These are phyloP conservation scores for Rhizopogon sp. DNA, from an alignment of 768 basidiomycete genomes.

Conservation along the genomic window DNA sequence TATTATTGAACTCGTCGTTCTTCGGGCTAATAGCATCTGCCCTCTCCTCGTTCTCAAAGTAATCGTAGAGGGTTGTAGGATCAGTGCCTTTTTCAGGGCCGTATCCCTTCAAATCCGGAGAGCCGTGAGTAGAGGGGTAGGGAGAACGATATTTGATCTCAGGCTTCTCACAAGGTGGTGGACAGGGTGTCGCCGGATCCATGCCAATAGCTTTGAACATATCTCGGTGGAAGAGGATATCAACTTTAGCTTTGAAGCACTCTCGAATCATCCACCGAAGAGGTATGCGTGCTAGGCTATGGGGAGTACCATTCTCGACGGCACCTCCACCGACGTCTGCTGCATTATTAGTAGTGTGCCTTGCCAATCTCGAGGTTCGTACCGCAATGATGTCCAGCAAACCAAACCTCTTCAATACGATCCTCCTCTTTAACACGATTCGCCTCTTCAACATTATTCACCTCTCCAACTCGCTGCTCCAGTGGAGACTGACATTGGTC, in stretches of 20 bases:
- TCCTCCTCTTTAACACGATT: constrained; percentile 52
- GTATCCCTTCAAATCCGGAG: constrained; percentile 8
- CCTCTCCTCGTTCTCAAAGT: constrained; percentile 59
- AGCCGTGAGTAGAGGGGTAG: constrained; percentile 6
- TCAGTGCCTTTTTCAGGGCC: constrained; percentile 12
- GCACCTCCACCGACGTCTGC: constrained; percentile 75
- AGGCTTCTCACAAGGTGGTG: constrained; percentile 37
- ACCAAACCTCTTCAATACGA: constrained; percentile 72
- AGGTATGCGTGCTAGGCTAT: constrained; percentile 64
- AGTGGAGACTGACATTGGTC: constrained; percentile 28
- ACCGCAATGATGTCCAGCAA: constrained; percentile 72
- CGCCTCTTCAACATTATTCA: too few relatives aligned
- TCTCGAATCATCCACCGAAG: constrained; percentile 78
- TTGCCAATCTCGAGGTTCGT: constrained; percentile 10
- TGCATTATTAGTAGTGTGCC: not conserved
- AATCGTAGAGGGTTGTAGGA: constrained; percentile 10
- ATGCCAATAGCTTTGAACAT: constrained; percentile 40
- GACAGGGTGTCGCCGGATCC: constrained; percentile 43
- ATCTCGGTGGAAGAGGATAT: constrained; percentile 52
- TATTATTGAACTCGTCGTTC: constrained; percentile 51
- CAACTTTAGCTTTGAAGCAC: constrained; percentile 49
- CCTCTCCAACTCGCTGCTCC: constrained; percentile 23
- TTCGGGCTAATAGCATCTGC: constrained; percentile 46
- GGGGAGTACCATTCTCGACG: constrained; percentile 48
- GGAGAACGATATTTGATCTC: constrained; percentile 21